phyloP scores from a whole-genome alignment of 768 basidiomycete species.

The Leccinum uliginosum region DNA sequence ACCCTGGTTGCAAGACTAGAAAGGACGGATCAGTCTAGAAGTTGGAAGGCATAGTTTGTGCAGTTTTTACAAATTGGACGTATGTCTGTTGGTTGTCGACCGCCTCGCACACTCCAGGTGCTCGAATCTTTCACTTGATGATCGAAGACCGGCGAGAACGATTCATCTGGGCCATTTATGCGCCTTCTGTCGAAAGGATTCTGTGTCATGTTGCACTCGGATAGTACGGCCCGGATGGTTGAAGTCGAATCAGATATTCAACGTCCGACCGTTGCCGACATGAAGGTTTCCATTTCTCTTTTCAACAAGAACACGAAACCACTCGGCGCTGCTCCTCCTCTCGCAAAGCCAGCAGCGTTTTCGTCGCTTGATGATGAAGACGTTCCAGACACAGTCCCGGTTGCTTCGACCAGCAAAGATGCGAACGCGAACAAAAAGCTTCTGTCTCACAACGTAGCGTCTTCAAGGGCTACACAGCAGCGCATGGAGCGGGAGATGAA shows the following conservation, averaged over 20 bases:
- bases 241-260: no score
- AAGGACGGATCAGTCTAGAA: constrained; percentile 6
- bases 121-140: constrained; percentile 31
- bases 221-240: background rate
- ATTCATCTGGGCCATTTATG: constrained; percentile 88
- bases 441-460: constrained; percentile 52
- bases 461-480: constrained; percentile 64
- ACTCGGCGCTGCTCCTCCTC: constrained; percentile 47
- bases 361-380: constrained; percentile 63
- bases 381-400: constrained; percentile 44
- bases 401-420: constrained; percentile 38
- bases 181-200: constrained; percentile 77
- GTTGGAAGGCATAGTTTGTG: background rate
- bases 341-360: constrained; percentile 62
- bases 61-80: constrained; percentile 76
- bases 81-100: constrained; percentile 58
- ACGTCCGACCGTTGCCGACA: constrained; percentile 28
- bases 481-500: constrained; percentile 75
- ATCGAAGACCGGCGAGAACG: constrained; percentile 57
- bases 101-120: constrained; percentile 37
- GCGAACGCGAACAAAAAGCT: constrained; percentile 49
- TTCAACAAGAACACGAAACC: constrained; percentile 48
- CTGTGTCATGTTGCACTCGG: constrained; percentile 40
- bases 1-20: constrained; percentile 81
- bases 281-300: constrained; percentile 92